Percentiles rank a stretch among this genome's conserved stretches.
Evolutionary conservation across 2,329 filamentous ascomycete species (phyloP).

Genomic region (Xylaria sp.): DNA sequence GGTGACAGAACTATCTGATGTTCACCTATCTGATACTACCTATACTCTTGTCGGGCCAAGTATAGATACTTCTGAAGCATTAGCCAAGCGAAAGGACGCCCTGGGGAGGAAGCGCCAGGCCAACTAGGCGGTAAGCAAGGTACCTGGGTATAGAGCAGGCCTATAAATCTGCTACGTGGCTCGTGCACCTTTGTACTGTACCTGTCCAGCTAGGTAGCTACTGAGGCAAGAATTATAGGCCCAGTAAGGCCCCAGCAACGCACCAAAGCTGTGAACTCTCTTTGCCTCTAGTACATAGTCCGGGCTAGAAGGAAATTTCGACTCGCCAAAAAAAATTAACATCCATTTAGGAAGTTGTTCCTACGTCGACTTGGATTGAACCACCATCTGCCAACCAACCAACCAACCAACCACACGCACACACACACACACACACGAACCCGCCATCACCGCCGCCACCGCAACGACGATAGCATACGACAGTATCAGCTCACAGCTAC

Average conservation of each 20-base stretch:
- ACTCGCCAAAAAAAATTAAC: slow-evolving; percentile 28
- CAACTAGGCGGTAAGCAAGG: background rate
- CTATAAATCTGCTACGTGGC: background rate
- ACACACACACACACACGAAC: too few relatives aligned
- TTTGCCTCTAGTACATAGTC: background rate
- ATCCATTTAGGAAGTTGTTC: slow-evolving; percentile 3
- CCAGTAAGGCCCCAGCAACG: too few relatives aligned
- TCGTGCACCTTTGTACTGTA: background rate
- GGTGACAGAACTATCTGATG: background rate
- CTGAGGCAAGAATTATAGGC: too few relatives aligned
- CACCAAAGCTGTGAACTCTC: slow-evolving; percentile 2
- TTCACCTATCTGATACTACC: too few relatives aligned
- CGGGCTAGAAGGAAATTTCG: slow-evolving; percentile 26
- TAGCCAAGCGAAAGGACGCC: background rate
- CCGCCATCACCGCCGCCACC: slow-evolving; percentile 12
- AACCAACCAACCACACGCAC: background rate
- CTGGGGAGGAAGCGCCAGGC: background rate
- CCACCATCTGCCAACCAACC: slow-evolving; percentile 8
- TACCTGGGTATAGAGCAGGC: too few relatives aligned
- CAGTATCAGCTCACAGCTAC: slow-evolving; percentile 10
- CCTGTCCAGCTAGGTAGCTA: background rate
- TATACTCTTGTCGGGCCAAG: too few relatives aligned
- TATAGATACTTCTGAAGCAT: too few relatives aligned
- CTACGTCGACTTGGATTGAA: background rate
- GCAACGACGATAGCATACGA: slow-evolving; percentile 13